Conservation (phyloP, 495 filamentous ascomycete genomes). For the Penicillium waksmanii region DNA sequence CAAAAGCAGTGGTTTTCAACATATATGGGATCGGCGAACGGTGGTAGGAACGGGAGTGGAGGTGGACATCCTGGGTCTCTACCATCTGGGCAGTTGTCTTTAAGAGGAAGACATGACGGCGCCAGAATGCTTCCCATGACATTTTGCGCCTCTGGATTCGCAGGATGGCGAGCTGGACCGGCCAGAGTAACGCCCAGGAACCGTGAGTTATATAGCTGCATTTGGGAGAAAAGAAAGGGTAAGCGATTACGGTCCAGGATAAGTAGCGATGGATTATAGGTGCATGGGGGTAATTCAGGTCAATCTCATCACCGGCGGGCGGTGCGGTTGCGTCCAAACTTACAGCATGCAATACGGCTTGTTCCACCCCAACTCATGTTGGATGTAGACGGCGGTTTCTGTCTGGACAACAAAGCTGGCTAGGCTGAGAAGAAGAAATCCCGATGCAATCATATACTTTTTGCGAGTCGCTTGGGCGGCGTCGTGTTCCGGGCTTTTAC, state of each 20-base stretch:
- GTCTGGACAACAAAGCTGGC: constrained; percentile 88
- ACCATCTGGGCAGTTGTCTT: constrained; percentile 88
- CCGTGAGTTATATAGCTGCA: constrained; percentile 86
- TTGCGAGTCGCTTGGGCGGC: constrained; percentile 65
- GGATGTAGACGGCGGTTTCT: constrained; percentile 91
- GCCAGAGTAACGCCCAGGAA: constrained; percentile 90
- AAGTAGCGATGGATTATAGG: constrained; percentile 3
- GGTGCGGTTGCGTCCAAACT: constrained; percentile 35
- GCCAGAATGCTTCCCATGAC: constrained; percentile 88
- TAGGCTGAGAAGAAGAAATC: constrained; percentile 80
- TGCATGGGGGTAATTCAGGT: constrained; percentile 1
- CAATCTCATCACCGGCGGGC: constrained; percentile 6
- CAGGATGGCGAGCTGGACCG: constrained; percentile 77
- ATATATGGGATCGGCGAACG: constrained; percentile 73
- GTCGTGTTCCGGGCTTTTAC: constrained; percentile 60
- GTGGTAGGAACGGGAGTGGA: constrained; percentile 49
- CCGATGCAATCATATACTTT: constrained; percentile 83
- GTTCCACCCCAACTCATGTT: constrained; percentile 85
- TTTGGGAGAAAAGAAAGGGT: constrained; percentile 9
- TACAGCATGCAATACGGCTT: constrained; percentile 99
- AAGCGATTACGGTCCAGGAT: constrained; percentile 21
- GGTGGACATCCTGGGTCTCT: constrained; percentile 64
- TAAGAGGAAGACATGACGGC: constrained; percentile 72
- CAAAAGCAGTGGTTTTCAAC: constrained; percentile 72
- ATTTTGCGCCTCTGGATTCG: constrained; percentile 70